A percentile compares a stretch with the other conserved stretches of the same genome.
Conservation (phyloP, 345 rosid species). For the Cardiospermum halicacabum region DNA sequence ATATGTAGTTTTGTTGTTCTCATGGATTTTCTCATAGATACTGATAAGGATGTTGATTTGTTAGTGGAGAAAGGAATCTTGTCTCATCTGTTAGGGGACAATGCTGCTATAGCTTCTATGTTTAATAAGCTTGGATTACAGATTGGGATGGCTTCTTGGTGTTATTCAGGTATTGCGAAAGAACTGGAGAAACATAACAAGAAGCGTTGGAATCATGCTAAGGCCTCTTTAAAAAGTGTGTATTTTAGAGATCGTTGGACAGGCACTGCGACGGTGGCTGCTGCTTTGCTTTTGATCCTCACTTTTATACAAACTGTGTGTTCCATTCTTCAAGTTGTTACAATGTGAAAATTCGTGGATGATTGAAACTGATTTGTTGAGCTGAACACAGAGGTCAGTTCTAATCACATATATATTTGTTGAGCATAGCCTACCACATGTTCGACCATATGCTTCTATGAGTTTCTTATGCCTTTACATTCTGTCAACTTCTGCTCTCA, state of each 20-base stretch:
- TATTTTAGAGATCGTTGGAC: conserved; percentile 18
- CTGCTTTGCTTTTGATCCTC: conserved; percentile 8
- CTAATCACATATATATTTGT: too few species aligned
- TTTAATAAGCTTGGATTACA: not conserved
- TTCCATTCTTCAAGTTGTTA: not conserved
- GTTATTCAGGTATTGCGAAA: not conserved
- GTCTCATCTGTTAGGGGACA: conserved; percentile 17
- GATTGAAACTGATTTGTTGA: too few species aligned
- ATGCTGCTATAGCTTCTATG: not conserved
- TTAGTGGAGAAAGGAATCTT: conserved; percentile 22
- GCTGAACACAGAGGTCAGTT: too few species aligned
- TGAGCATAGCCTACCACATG: too few species aligned
- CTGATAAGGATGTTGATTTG: conserved; percentile 19
- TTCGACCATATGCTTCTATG: too few species aligned
- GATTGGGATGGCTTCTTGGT: too few species aligned
- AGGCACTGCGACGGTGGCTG: conserved; percentile 16
- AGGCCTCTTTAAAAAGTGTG: conserved; percentile 4
- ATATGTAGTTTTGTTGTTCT: conserved; percentile 16
- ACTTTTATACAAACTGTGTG: conserved; percentile 7
- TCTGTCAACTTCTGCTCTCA: too few species aligned
- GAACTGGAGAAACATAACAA: not conserved
- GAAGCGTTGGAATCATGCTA: not conserved
- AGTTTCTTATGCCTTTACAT: too few species aligned
- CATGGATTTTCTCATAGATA: conserved; percentile 25
- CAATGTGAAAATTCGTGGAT: too few species aligned